phyloP scores from a whole-genome alignment of 441 rosid species.

The Populus hybrid region DNA sequence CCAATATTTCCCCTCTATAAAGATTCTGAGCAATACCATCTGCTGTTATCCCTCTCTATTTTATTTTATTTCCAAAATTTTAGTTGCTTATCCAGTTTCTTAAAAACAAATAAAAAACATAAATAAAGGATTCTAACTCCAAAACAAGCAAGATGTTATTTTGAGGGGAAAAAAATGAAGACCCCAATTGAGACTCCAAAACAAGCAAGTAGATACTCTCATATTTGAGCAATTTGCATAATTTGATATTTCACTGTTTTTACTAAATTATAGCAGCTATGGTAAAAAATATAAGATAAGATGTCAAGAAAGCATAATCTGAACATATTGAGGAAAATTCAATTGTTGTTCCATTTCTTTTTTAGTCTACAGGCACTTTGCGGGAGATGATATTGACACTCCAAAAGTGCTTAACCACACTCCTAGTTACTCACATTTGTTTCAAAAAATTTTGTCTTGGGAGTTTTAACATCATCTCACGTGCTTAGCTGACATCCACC shows the following conservation, averaged over 20 bases:
- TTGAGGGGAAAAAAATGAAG: neutral
- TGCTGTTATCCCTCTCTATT: neutral
- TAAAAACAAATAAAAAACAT: neutral
- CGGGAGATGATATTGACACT: neutral
- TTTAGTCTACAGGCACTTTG: neutral
- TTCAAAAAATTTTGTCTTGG: too few species aligned
- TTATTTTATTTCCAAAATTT: too few species aligned
- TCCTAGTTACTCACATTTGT: too few species aligned
- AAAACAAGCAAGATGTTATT: neutral
- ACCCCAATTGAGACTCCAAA: neutral
- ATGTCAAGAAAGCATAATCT: neutral
- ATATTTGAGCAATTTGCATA: neutral
- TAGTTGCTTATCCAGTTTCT: neutral
- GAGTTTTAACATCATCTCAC: neutral
- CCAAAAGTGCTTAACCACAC: neutral
- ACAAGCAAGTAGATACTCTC: slow-evolving; percentile 24
- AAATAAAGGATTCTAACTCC: neutral
- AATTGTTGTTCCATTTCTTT: neutral
- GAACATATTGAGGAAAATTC: neutral
- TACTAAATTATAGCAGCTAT: neutral
- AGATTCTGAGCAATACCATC: neutral
- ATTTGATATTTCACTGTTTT: neutral
- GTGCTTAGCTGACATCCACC: neutral
- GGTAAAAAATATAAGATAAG: neutral
- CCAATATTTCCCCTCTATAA: neutral